Evolutionary conservation across 1,284 basidiomycete genomes (phyloP), one percentile per base, ranked within the genome.

Genomic region (Pseudozyma hubeiensis): DNA sequence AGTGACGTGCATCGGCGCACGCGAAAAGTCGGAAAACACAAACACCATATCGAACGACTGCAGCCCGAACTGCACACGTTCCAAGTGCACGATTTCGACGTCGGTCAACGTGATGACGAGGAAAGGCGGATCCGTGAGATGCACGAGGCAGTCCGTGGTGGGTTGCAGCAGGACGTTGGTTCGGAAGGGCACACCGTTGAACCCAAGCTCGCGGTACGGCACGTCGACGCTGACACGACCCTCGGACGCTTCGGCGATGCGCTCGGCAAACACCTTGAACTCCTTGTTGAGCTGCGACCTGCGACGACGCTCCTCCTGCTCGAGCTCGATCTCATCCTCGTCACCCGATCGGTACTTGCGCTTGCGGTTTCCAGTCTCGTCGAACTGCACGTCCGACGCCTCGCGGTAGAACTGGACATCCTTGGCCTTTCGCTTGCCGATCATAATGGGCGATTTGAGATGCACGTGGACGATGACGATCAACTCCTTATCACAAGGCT

Each of bases 391-490:
- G 81, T 99, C 97, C 0, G 93, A 93, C 2, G 95, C 97, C 87
- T 99, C 97, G 29, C 97, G 92, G 87, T 93, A 97, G 86, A 99
- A 98, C 89, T 99, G 97, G 9, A 99, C 90, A 84, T 99, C 97
- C 91, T 92, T 92, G 17, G 95, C 91, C 86, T 99, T 99, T 86
- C 94, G 96, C 88, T 99, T 99, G 71, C 97, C 96, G 77, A 99
- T 92, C 89, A 99, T 95, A 85, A 99, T 99, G 4, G 97, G 97
- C 2, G 94, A 90, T 85, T 91, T 97, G 67, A 99, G 88, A 84
- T 99, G 93, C 57, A 97, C 86, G 84, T 99, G 97, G 35, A 98
- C 89, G 64, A 99, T 91, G 53, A 97, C 96, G 64, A 98, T 89
- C 47, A 99, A 87, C 85, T 99, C 97, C 79, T 94, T 91, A 78